Evolutionary conservation across 176 grass and related monocot species (phyloP).

Genomic region (Olyra latifolia): DNA sequence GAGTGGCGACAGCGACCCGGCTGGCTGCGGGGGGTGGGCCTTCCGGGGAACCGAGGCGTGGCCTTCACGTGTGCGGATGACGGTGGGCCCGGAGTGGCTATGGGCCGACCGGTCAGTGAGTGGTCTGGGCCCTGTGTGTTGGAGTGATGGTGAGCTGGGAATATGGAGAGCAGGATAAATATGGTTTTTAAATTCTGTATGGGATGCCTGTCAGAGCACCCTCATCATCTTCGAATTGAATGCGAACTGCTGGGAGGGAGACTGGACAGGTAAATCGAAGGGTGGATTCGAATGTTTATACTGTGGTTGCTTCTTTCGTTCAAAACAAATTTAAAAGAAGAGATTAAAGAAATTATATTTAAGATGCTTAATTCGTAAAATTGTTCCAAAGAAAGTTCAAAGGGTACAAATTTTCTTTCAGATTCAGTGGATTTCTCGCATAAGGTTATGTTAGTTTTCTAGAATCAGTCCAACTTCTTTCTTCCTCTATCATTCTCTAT

Average conservation of each 20-base stretch:
- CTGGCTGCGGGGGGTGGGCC: not conserved
- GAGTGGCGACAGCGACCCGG: conserved; percentile 42
- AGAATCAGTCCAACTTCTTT: no score
- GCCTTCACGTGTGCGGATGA: not conserved
- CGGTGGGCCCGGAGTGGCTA: fast-evolving
- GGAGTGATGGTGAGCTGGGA: not conserved
- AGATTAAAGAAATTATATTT: no score
- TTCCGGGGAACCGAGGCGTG: not conserved
- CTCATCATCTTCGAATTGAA: conserved; percentile 34
- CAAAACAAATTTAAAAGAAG: no score
- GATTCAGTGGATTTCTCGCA: no score
- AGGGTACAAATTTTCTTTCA: no score
- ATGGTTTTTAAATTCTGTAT: conserved; percentile 45
- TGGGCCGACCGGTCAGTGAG: not conserved
- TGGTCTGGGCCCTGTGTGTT: not conserved
- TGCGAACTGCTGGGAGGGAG: not conserved
- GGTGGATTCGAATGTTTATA: conserved; percentile 10
- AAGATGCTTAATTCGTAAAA: no score
- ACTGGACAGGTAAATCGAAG: not conserved
- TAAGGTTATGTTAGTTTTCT: no score
- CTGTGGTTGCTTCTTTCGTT: no score
- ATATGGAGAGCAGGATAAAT: conserved; percentile 2
- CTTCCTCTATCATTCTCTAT: no score
- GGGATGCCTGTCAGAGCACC: conserved; percentile 38
- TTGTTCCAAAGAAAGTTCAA: no score